Evolutionary conservation across 2,329 filamentous ascomycete species (phyloP).

Genomic region (Microdochium trichocladiopsis): DNA sequence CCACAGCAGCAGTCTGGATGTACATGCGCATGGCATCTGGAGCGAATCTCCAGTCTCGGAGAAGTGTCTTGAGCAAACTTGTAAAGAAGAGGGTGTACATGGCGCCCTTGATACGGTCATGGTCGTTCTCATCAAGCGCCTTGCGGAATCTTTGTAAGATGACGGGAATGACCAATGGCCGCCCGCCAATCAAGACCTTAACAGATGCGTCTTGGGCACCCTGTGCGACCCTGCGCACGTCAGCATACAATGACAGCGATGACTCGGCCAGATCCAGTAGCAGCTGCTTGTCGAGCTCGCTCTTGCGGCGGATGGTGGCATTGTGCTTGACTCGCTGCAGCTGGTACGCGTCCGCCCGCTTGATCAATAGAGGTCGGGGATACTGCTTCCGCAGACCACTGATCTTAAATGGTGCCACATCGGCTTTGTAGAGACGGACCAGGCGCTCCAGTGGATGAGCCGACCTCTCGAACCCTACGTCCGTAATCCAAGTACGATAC

Average conservation of each 20-base stretch:
- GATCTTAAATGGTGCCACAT: conserved; percentile 89
- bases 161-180: conserved; percentile 83
- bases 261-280: conserved; percentile 85
- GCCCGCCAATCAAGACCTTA: conserved; percentile 82
- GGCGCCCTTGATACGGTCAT: conserved; percentile 88
- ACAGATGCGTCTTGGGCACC: conserved; percentile 87
- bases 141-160: conserved; percentile 72
- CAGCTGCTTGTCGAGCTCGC: conserved; percentile 79
- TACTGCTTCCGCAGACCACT: conserved; percentile 89
- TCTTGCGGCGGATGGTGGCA: conserved; percentile 78
- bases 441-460: conserved; percentile 89
- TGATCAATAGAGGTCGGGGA: conserved; percentile 83
- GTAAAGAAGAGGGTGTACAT: conserved; percentile 89
- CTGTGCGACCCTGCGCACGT: conserved; percentile 91
- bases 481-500: conserved; percentile 94
- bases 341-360: conserved; percentile 90
- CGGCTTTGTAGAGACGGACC: conserved; percentile 73
- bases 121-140: conserved; percentile 73
- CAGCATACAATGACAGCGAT: conserved; percentile 84
- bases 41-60: conserved; percentile 91
- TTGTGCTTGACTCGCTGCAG: conserved; percentile 93
- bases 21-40: conserved; percentile 85
- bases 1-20: conserved; percentile 81
- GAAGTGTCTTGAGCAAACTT: conserved; percentile 78
- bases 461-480: conserved; percentile 92